Evolutionary conservation across 495 filamentous ascomycete genomes (phyloP), one percentile per base, ranked within the genome.

Genomic region (Podospora appendiculata): DNA sequence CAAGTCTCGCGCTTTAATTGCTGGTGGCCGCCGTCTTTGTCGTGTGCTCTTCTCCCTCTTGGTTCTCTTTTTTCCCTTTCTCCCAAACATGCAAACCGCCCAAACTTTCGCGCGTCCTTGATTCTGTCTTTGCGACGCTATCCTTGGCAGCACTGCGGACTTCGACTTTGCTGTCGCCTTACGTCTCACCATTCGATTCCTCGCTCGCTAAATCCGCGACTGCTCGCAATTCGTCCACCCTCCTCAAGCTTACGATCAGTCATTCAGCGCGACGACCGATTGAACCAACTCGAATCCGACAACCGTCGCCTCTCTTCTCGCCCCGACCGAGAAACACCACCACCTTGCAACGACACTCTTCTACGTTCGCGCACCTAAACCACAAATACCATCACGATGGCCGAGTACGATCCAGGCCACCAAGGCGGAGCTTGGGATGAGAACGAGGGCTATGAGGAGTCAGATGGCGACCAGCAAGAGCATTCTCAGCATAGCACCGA

Each of bases 401-500:
- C 68, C 52, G 71, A 69, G 25, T 68, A 66, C 54, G 58, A 60
- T 36, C 60, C 64, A 51, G 51, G 61, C 32, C 53, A 56, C 58
- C 68, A 62, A 54, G 60, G 63, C 34, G 65, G 57, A 40, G 65
- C 60, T 45, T 76, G 71, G 72, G 60, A 56, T 41, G 76, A 81
- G 61, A 78, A 74, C 57, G 73, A 77, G 60, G 73, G 73, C 56
- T 80, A 70, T 63, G 76, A 76, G 50, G 70, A 66, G 54, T 64
- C 64, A 56, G 73, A 77, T 60, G 75, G 71, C 59, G 52, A 56
- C 58, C 65, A 77, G 55, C 63, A 68, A 63, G 70, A 77, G 62
- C 72, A 79, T 72, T 79, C 69, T 73, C 71, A 77, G 63, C 63
- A 72, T 73, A 75, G 70, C 71, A 70, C 68, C 61, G 58, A 75